These are phyloP conservation scores for Ilex asprella DNA, from an alignment of 257 asterid genomes.

Conservation along the genomic window DNA sequence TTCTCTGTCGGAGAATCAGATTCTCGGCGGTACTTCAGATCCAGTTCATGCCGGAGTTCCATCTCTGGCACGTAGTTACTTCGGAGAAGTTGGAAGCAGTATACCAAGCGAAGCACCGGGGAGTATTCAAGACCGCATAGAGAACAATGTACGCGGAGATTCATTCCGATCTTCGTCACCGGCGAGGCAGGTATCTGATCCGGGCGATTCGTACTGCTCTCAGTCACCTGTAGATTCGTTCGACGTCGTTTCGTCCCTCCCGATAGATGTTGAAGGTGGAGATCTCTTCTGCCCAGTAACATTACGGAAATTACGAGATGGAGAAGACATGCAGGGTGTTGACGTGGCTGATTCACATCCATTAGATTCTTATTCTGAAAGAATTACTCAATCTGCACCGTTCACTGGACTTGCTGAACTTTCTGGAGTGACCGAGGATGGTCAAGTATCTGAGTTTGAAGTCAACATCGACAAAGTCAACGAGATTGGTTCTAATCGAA, in stretches of 20 bases:
- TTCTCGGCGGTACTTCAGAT: not conserved
- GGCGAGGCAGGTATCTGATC: too few species aligned
- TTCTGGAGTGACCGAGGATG: constrained; percentile 9
- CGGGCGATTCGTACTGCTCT: not conserved
- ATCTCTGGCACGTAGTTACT: constrained; percentile 13
- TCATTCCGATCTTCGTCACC: too few species aligned
- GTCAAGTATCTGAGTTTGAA: constrained; percentile 3
- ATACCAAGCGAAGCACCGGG: not conserved
- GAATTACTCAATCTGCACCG: constrained; percentile 13
- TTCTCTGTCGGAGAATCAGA: not conserved
- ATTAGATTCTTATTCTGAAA: too few species aligned
- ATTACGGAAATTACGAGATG: constrained; percentile 17
- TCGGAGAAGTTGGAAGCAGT: not conserved
- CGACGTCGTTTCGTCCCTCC: constrained; percentile 2
- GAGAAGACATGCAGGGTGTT: constrained; percentile 7
- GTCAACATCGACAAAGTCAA: constrained; percentile 6
- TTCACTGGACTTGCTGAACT: not conserved
- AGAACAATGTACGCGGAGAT: too few species aligned
- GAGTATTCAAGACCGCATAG: not conserved
- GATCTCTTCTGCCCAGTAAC: constrained; percentile 45
- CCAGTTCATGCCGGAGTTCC: constrained; percentile 3
- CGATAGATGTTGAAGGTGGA: constrained; percentile 36
- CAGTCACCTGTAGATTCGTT: not conserved
- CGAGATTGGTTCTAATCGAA: constrained; percentile 14
- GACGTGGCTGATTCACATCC: constrained; percentile 15